Evolutionary conservation across 495 filamentous ascomycete species (phyloP).

Genomic region (Astrothelium macrocarpum): DNA sequence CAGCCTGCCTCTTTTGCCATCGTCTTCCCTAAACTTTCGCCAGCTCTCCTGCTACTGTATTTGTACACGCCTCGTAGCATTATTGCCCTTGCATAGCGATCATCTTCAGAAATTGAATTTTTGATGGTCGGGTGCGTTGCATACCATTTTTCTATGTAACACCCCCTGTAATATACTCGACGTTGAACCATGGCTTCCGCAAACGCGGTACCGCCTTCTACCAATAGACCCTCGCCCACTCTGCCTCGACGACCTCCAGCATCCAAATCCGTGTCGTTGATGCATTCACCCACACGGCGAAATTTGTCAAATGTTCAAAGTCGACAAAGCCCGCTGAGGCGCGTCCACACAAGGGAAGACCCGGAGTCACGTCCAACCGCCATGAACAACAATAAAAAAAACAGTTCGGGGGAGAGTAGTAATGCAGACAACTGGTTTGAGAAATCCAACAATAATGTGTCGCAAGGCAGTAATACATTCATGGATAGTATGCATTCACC

Average conservation of each 20-base stretch:
- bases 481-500: conserved; percentile 23
- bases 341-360: conserved; percentile 12
- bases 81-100: background rate
- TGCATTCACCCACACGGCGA: conserved; percentile 18
- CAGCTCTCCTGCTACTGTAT: background rate
- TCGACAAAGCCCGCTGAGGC: conserved; percentile 1
- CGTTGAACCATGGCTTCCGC: background rate
- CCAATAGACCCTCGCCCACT: background rate
- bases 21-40: background rate
- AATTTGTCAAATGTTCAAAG: background rate
- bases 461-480: conserved; percentile 18
- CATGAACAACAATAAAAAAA: conserved; percentile 13
- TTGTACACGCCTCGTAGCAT: background rate
- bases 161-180: background rate
- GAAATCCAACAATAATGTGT: conserved; percentile 31
- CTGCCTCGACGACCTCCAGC: conserved; percentile 25
- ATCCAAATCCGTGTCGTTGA: conserved; percentile 28
- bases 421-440: conserved; percentile 36
- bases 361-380: conserved; percentile 7
- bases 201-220: background rate
- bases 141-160: background rate
- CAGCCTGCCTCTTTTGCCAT: background rate
- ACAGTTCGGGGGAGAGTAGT: conserved; percentile 36
- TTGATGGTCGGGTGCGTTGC: background rate
- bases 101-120: background rate